Evolutionary conservation across 176 grass and related monocot species (phyloP).

Genomic region (sorghum (Sorghum bicolor)): DNA sequence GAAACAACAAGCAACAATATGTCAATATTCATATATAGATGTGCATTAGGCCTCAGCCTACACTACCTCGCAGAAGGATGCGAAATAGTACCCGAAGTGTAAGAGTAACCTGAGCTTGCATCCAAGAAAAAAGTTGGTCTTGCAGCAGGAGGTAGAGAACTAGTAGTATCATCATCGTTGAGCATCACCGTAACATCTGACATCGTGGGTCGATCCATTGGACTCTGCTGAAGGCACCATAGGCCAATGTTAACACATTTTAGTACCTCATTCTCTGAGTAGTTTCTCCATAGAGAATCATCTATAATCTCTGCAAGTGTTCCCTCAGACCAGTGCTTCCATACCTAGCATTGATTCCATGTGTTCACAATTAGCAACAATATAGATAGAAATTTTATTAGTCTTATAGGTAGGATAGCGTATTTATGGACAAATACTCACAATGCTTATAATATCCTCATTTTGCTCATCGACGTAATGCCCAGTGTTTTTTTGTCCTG

Average conservation of each 20-base stretch:
- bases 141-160: background rate
- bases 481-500: constrained; percentile 28
- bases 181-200: constrained; percentile 47
- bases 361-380: background rate
- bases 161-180: constrained; percentile 11
- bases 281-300: constrained; percentile 10
- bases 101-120: background rate
- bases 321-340: constrained; percentile 45
- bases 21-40: background rate
- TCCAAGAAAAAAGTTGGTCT: constrained; percentile 27
- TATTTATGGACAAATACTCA: background rate
- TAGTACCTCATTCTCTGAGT: constrained; percentile 26
- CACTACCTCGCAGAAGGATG: background rate
- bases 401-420: background rate
- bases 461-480: background rate
- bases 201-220: constrained; percentile 42
- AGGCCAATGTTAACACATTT: constrained; percentile 42
- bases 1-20: background rate
- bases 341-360: constrained; percentile 30
- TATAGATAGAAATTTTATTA: background rate
- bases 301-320: constrained; percentile 41
- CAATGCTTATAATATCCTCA: constrained; percentile 41
- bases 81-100: background rate
- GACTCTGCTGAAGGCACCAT: constrained; percentile 50
- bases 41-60: background rate